Conservation (phyloP, 129 eudicot genomes). For the Ambrosia artemisiifolia region DNA sequence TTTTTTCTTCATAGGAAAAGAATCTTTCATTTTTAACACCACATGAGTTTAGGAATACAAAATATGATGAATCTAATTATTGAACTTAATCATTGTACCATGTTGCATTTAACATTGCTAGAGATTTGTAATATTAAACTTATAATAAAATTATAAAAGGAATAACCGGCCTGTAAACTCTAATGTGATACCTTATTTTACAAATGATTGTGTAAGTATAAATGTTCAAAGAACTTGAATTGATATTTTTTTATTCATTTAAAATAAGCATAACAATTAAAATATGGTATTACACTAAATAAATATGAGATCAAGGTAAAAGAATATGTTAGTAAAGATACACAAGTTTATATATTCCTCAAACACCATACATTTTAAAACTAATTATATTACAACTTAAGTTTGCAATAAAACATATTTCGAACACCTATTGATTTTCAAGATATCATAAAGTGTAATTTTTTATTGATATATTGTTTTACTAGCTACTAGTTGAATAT, state of each 20-base stretch:
- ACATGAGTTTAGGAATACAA: conserved; percentile 31
- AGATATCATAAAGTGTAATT: neutral
- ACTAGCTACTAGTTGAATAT: neutral
- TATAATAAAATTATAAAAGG: neutral
- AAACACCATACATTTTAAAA: neutral
- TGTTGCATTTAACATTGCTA: conserved; percentile 19
- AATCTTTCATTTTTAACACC: conserved; percentile 26
- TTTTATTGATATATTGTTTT: neutral
- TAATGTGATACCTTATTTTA: neutral
- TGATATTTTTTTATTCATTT: neutral
- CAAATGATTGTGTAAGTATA: neutral
- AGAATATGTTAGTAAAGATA: neutral
- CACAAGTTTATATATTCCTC: neutral
- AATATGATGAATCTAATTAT: conserved; percentile 33
- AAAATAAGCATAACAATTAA: neutral
- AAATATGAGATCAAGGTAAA: neutral
- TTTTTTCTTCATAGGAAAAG: conserved; percentile 14
- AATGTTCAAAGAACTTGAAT: neutral
- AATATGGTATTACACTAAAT: neutral
- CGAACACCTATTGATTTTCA: neutral
- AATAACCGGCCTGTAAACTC: neutral
- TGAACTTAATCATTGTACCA: conserved; percentile 36
- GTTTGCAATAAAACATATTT: no score
- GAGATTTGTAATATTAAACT: neutral
- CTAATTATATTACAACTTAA: no score